A percentile compares a stretch with the other conserved stretches of the same genome.
phyloP scores from a whole-genome alignment of 106 monocot genomes.

The Apostasia shenzhenica region DNA sequence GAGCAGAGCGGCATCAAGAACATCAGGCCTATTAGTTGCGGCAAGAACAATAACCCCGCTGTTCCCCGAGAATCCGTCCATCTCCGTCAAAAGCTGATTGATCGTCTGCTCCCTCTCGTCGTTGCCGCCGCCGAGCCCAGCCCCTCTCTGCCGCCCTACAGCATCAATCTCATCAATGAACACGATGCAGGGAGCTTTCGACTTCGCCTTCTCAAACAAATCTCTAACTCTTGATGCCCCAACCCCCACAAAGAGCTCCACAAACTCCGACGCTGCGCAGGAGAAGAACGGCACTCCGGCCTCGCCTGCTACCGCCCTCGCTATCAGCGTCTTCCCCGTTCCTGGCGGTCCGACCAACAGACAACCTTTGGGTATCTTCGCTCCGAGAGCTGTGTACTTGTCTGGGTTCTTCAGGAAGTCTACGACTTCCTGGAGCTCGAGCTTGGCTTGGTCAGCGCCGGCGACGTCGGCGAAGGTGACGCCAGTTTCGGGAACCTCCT shows the following conservation, averaged over 20 bases:
- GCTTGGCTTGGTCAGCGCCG: slow-evolving; percentile 97
- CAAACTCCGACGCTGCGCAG: slow-evolving; percentile 87
- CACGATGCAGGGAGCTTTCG: slow-evolving; percentile 98
- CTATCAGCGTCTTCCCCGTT: slow-evolving; percentile 37
- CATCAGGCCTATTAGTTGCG: slow-evolving; percentile 93
- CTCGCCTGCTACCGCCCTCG: slow-evolving; percentile 91
- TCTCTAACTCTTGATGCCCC: slow-evolving; percentile 94
- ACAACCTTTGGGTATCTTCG: slow-evolving; percentile 99
- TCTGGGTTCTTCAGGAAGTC: slow-evolving; percentile 99
- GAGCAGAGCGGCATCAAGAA: slow-evolving; percentile 81
- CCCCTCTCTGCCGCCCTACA: slow-evolving; percentile 90
- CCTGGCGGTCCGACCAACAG: slow-evolving; percentile 85
- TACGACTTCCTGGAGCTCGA: slow-evolving; percentile 98
- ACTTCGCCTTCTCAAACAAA: slow-evolving; percentile 96
- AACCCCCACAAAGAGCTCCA: slow-evolving; percentile 96
- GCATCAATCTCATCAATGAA: slow-evolving; percentile 99
- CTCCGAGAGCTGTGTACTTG: slow-evolving; percentile 94
- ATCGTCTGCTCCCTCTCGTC: slow-evolving; percentile 99
- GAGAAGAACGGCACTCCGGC: slow-evolving; percentile 99
- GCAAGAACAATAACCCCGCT: slow-evolving; percentile 98
- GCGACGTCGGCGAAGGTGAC: slow-evolving; percentile 86
- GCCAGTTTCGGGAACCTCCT: slow-evolving; percentile 97
- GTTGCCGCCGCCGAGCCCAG: slow-evolving; percentile 91
- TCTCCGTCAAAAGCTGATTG: slow-evolving; percentile 97
- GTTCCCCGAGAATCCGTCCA: slow-evolving; percentile 96